Base-by-base conservation (phyloP, 495 filamentous ascomycete genomes). In the Talaromyces nanjingensis region DNA sequence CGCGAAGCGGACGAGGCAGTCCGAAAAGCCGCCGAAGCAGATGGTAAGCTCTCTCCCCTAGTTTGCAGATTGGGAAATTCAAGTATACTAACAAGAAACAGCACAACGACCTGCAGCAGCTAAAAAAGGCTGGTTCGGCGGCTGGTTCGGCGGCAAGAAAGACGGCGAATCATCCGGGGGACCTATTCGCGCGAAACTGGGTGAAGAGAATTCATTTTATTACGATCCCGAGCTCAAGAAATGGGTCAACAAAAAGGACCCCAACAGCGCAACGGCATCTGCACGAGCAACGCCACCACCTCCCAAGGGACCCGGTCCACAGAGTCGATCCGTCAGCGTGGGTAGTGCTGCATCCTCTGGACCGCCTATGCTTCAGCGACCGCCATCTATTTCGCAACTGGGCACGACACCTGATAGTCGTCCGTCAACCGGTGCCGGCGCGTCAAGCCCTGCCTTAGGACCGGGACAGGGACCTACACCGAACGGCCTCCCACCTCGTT, bases 211-310 rank as follows among this genome's bases (percentile, higher is more conserved):
- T 70, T 90, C 85, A 11, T 98, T 99, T 76, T 89, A 92, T 66
- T 99, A 93, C 66, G 96, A 99, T 73, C 87, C 90, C 4, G 90
- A 96, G 22, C 81, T 96, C 62, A 96, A 96, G 81, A 91, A 93
- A 71, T 99, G 96, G 96, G 84, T 99, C 75, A 97, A 99, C 75
- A 97, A 97, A 80, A 97, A 97, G 71, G 88, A 86, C 16, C 77
- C 79, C 2, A 75, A 71, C 29, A 76, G 74, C 59, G 71, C 76
- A 12, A 73, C 75, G 14, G 67, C 71, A 3, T 66, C 76, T 67
- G 78, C 86, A 66, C 73, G 81, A 70, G 70, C 83, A 14, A 76
- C 82, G 0, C 79, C 85, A 9, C 80, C 83, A 20, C 81, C 85
- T 59, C 80, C 83, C 5, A 80, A 76, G 65, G 75, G 73, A 22